Base-by-base conservation (phyloP, 495 filamentous ascomycete genomes). In the Neurospora sp. region DNA sequence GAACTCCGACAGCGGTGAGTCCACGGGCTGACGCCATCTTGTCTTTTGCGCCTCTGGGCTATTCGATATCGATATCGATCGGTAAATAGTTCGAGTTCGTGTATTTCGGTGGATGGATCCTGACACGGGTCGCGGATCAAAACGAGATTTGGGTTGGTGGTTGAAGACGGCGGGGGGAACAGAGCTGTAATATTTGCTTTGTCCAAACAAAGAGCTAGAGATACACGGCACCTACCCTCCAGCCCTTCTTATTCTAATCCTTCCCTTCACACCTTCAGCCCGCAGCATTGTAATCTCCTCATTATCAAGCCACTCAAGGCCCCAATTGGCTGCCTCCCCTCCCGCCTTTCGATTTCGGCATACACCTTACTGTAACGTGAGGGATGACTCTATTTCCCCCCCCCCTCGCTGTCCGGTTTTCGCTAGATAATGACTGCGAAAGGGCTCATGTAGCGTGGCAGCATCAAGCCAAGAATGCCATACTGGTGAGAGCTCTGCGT, bases 1-100 rank as follows among this genome's bases (percentile, higher is more conserved):
- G 83, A 4, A 78, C 79, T 48, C 80, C 81, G 46, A 70, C 77
- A 61, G 70, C 76, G 14, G 77, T 46, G 5, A 84, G 74, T 35
- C 79, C 77, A 46, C 75, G 76, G 9, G 71, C 69, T 8, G 53
- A 65, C 53, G 53, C 53, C 53, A 65, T 65, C 53, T 65, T 65
- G 22, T 65, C 14, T 65, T 35, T 31, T 16, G 53, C 53, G 6
- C 14, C 14, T 31, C 12, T 35, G 18, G 7, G 27, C 53, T 65
- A 9, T 37, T 10, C 27, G 6, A 18, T 65, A 65, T 65, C 53
- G 14, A 35, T 65, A 65, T 65, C 53, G 27, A 37, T 65, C 27
- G 27, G 14, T 65, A 16, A 31, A 2, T 35, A 65, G 53, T 27
- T 61, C 48, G 20, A 9, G 27, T 65, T 65, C 6, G 18, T 35